phyloP scores from a whole-genome alignment of 441 rosid species.

The Rhodomyrtus psidioides region DNA sequence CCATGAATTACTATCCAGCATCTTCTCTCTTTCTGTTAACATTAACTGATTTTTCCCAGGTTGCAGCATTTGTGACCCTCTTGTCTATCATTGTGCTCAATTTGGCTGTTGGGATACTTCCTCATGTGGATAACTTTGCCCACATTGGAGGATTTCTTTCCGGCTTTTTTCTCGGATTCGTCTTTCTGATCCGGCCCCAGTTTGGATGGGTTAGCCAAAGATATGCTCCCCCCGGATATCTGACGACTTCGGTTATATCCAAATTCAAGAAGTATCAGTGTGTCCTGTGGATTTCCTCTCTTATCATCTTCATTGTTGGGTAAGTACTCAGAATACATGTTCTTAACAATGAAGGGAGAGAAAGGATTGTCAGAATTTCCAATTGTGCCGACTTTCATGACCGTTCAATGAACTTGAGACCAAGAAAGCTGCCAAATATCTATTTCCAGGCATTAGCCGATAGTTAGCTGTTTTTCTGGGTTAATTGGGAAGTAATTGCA shows the following conservation, averaged over 20 bases:
- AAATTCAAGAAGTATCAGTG: slow-evolving; percentile 64
- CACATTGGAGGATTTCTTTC: slow-evolving; percentile 82
- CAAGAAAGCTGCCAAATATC: neutral
- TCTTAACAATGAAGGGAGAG: neutral
- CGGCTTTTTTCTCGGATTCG: slow-evolving; percentile 76
- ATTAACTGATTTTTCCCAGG: slow-evolving; percentile 23
- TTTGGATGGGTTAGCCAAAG: slow-evolving; percentile 61
- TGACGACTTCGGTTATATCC: slow-evolving; percentile 13
- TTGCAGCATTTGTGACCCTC: slow-evolving; percentile 54
- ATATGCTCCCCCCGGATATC: slow-evolving; percentile 23
- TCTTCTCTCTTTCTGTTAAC: neutral
- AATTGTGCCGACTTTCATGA: neutral
- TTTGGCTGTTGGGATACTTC: slow-evolving; percentile 79
- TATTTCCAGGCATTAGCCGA: neutral
- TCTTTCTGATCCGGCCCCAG: slow-evolving; percentile 75
- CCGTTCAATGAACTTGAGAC: neutral
- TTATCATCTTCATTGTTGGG: slow-evolving; percentile 53
- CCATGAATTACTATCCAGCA: neutral
- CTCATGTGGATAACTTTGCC: slow-evolving; percentile 84
- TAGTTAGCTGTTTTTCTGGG: neutral
- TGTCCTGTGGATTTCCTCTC: slow-evolving; percentile 58
- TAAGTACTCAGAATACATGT: slow-evolving; percentile 19
- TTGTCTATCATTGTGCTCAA: slow-evolving; percentile 51
- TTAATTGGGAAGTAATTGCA: neutral
- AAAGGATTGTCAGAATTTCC: neutral